These are phyloP conservation scores for Boletus coccyginus DNA, from an alignment of 768 basidiomycete species.

Conservation along the genomic window DNA sequence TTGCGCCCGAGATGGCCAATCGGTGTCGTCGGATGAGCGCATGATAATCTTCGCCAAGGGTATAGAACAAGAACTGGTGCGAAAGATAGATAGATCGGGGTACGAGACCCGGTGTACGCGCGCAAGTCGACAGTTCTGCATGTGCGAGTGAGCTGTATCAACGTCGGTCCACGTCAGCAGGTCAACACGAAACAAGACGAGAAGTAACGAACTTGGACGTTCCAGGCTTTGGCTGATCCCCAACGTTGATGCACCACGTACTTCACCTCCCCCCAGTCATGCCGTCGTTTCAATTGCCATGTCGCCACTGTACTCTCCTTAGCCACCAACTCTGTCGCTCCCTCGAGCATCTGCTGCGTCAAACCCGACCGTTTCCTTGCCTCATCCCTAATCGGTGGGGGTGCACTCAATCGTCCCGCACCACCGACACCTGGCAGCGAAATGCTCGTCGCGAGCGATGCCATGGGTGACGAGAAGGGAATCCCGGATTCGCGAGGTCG, in stretches of 20 bases:
- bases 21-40: constrained; percentile 67
- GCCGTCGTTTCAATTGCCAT: constrained; percentile 57
- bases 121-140: constrained; percentile 79
- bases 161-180: too few species aligned
- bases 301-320: constrained; percentile 51
- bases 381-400: constrained; percentile 29
- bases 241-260: constrained; percentile 15
- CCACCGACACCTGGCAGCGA: constrained; percentile 57
- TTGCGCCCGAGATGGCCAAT: constrained; percentile 52
- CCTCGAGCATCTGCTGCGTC: constrained; percentile 35
- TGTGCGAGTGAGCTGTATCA: constrained; percentile 53
- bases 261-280: constrained; percentile 54
- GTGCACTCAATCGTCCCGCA: constrained; percentile 35
- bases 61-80: constrained; percentile 81
- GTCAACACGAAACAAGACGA: too few species aligned
- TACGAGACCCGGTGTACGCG: constrained; percentile 53
- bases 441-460: constrained; percentile 49
- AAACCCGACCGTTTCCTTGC: constrained; percentile 30
- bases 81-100: constrained; percentile 79
- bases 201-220: constrained; percentile 14
- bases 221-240: constrained; percentile 3
- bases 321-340: constrained; percentile 35
- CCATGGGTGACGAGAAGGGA: constrained; percentile 24
- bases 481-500: constrained; percentile 24
- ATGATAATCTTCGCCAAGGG: constrained; percentile 74